phyloP scores from a whole-genome alignment of 306 rosid species.

The Fragaria nilgerrensis region DNA sequence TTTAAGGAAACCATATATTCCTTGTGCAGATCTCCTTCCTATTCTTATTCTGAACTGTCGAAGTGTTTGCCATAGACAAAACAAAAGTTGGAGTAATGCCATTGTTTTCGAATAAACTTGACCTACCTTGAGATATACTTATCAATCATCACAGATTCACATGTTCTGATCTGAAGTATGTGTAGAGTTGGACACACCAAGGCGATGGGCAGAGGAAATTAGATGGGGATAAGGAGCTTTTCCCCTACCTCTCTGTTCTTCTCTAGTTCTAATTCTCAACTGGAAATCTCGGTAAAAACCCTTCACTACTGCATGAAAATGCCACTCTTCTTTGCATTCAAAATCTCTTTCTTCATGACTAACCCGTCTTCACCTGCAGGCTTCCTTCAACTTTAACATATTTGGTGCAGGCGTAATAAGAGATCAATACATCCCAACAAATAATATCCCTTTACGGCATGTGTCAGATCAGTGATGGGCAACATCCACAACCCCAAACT shows the following conservation, averaged over 20 bases:
- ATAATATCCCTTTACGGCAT: slow-evolving; percentile 63
- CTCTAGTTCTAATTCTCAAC: slow-evolving; percentile 45
- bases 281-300: slow-evolving; percentile 69
- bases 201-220: background rate
- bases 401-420: slow-evolving; percentile 59
- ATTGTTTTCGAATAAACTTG: background rate
- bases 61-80: background rate
- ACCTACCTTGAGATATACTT: background rate
- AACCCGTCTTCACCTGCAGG: slow-evolving; percentile 47
- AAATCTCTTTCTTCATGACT: slow-evolving; percentile 53
- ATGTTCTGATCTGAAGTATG: background rate
- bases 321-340: slow-evolving; percentile 56
- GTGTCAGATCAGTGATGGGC: slow-evolving; percentile 59
- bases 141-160: background rate
- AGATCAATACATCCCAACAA: slow-evolving; percentile 73
- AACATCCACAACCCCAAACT: slow-evolving; percentile 57
- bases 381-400: slow-evolving; percentile 43
- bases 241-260: slow-evolving; percentile 42
- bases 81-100: background rate
- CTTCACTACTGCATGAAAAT: slow-evolving; percentile 50
- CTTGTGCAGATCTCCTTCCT: background rate
- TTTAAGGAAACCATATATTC: background rate
- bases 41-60: background rate
- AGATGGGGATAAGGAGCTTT: slow-evolving; percentile 5
- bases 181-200: background rate